Evolutionary conservation across 345 rosid species (phyloP).

Genomic region (Dipteronia sinensis): DNA sequence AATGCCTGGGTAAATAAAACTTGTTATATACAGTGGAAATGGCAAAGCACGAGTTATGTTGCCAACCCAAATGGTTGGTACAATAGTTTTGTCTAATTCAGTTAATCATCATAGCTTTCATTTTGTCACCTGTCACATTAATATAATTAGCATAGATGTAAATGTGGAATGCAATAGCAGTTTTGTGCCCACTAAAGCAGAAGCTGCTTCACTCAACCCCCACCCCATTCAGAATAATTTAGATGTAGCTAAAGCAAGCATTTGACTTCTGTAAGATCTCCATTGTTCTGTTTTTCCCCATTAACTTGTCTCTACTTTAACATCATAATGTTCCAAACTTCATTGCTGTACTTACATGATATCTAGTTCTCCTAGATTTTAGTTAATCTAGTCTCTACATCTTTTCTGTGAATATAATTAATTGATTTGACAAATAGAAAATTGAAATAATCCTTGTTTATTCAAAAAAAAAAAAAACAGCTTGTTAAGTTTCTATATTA

Average conservation of each 20-base stretch:
- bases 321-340: not conserved
- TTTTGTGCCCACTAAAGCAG: not conserved
- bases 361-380: not conserved
- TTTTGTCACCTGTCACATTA: not conserved
- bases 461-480: not conserved
- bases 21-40: not conserved
- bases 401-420: not conserved
- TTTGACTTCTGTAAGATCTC: constrained; percentile 6
- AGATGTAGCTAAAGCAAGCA: not conserved
- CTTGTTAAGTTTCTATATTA: not conserved
- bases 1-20: not conserved
- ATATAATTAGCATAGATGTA: not conserved
- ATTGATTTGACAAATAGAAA: not conserved
- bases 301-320: not conserved
- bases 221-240: not conserved
- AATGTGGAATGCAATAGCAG: not conserved
- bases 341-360: not conserved
- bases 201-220: not conserved
- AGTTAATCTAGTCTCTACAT: not conserved
- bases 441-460: not conserved
- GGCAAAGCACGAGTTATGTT: not conserved
- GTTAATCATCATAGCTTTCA: not conserved
- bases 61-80: not conserved
- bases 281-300: not conserved
- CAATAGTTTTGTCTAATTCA: not conserved